phyloP scores from a whole-genome alignment of 2,329 filamentous ascomycete genomes.

The Cladorrhinum sp. region DNA sequence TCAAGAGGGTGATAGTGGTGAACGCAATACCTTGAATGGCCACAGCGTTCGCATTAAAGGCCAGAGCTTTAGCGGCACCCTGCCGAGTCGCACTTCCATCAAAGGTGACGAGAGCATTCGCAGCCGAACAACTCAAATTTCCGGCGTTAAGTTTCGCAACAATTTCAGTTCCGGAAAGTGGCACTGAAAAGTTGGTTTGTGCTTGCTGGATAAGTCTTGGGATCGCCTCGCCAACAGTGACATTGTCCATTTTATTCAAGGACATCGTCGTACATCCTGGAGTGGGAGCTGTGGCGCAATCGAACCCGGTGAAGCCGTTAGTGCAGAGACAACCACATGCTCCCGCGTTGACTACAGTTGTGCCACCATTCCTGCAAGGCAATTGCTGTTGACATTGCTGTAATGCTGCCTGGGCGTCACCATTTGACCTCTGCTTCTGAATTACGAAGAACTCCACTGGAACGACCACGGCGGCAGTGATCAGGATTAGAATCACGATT shows the following conservation, averaged over 20 bases:
- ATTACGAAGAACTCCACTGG: slow-evolving; percentile 67
- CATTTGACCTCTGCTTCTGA: slow-evolving; percentile 41
- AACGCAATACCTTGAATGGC: slow-evolving; percentile 27
- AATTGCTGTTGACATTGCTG: slow-evolving; percentile 59
- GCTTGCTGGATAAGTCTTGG: slow-evolving; percentile 68
- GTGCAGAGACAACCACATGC: slow-evolving; percentile 84
- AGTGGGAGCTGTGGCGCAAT: slow-evolving; percentile 47
- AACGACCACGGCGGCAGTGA: slow-evolving; percentile 79
- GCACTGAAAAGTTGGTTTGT: slow-evolving; percentile 68
- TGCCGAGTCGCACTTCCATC: slow-evolving; percentile 51
- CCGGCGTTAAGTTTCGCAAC: slow-evolving; percentile 72
- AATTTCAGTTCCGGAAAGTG: slow-evolving; percentile 67
- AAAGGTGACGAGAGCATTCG: slow-evolving; percentile 88
- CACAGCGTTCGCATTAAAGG: slow-evolving; percentile 18
- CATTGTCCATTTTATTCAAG: slow-evolving; percentile 53
- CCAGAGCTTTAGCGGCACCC: slow-evolving; percentile 19
- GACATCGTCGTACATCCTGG: slow-evolving; percentile 54
- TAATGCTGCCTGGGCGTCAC: slow-evolving; percentile 36
- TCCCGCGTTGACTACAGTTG: slow-evolving; percentile 64
- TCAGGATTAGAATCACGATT: slow-evolving; percentile 65
- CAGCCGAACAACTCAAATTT: slow-evolving; percentile 74
- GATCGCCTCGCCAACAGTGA: slow-evolving; percentile 77
- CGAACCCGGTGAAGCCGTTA: slow-evolving; percentile 72
- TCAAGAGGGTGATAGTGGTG: slow-evolving; percentile 34
- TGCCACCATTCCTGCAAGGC: slow-evolving; percentile 76